These are phyloP conservation scores for Coemansia sp. DNA, from an alignment of 192 early-diverging fungal genomes.

Conservation along the genomic window DNA sequence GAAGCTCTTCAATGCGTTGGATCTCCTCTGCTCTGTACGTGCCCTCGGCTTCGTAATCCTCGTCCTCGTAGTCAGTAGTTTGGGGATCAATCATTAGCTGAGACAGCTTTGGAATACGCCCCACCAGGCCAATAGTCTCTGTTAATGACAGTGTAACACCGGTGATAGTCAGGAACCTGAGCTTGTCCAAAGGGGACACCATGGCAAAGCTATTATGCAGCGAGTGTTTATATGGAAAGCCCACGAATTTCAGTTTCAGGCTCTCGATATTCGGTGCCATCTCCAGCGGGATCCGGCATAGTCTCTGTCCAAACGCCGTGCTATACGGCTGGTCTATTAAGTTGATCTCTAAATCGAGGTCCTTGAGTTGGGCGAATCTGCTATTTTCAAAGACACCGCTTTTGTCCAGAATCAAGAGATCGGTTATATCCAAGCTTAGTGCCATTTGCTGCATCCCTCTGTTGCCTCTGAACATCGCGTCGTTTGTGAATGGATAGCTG, in stretches of 20 bases:
- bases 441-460: slow-evolving; percentile 3
- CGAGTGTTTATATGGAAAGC: slow-evolving; percentile 10
- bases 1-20: background rate
- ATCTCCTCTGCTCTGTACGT: background rate
- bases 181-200: background rate
- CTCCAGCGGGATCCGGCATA: slow-evolving; percentile 2
- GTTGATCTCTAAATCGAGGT: slow-evolving; percentile 8
- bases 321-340: slow-evolving; percentile 9
- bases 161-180: background rate
- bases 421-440: background rate
- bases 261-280: slow-evolving; percentile 4
- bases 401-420: background rate
- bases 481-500: slow-evolving; percentile 20
- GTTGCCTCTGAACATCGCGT: slow-evolving; percentile 21
- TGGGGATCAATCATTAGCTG: slow-evolving; percentile 13
- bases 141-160: background rate
- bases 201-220: slow-evolving; percentile 4
- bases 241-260: slow-evolving; percentile 1
- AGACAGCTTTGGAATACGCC: slow-evolving; percentile 3
- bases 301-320: background rate
- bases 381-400: background rate
- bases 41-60: background rate
- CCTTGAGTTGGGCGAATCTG: background rate
- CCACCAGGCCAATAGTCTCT: background rate
- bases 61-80: slow-evolving; percentile 1